A percentile compares a stretch with the other conserved stretches of the same genome.
These are phyloP conservation scores for Taphrina confusa DNA, from an alignment of 1,139 yeast genomes.

Conservation along the genomic window DNA sequence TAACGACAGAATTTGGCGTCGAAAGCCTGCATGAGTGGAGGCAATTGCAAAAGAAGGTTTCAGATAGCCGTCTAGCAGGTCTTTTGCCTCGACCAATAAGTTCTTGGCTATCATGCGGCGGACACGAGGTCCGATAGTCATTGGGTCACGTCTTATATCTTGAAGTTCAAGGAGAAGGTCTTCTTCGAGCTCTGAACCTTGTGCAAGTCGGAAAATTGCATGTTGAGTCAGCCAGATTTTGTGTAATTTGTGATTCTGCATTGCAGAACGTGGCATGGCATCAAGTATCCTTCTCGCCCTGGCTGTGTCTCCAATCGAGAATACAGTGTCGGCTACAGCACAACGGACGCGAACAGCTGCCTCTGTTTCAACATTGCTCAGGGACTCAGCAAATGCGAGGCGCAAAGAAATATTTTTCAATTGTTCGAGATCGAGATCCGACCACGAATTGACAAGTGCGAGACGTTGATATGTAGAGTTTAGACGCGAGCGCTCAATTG, in stretches of 20 bases:
- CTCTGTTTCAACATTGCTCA: background rate
- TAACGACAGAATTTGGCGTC: background rate
- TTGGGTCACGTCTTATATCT: conserved; percentile 13
- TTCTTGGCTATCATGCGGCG: background rate
- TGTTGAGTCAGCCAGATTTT: conserved; percentile 3
- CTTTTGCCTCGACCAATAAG: background rate
- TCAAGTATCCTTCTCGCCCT: conserved; percentile 6
- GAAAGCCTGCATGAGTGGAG: background rate
- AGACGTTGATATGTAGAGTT: too few species aligned
- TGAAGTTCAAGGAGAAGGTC: conserved; percentile 11
- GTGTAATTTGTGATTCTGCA: background rate
- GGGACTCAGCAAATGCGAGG: background rate
- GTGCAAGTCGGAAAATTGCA: conserved; percentile 3
- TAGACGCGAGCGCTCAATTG: too few species aligned
- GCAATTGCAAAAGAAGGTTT: background rate
- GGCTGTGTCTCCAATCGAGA: background rate
- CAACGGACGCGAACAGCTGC: background rate
- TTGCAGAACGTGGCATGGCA: background rate
- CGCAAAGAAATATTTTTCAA: background rate
- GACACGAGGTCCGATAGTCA: conserved; percentile 13
- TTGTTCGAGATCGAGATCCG: background rate
- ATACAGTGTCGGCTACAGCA: background rate
- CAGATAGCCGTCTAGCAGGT: background rate
- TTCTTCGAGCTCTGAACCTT: background rate
- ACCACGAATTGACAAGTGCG: too few species aligned